Percentiles rank a stretch among this genome's conserved stretches.
These are phyloP conservation scores for Jamesozyma spencerorum DNA, from an alignment of 805 yeast genomes.

Conservation along the genomic window DNA sequence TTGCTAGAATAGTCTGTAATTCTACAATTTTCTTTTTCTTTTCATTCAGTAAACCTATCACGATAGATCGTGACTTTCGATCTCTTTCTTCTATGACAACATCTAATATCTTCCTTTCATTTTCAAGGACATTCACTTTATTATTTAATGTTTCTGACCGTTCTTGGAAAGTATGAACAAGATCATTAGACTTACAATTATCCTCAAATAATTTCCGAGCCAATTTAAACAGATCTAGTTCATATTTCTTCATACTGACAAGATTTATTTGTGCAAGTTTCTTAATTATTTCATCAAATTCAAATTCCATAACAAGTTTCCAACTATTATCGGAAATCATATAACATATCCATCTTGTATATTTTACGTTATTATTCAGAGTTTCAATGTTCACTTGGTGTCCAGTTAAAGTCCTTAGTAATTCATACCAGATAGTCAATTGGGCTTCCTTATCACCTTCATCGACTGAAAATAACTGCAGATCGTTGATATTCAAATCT, in stretches of 20 bases:
- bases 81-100: slow-evolving; percentile 16
- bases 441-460: background rate
- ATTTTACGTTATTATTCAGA: slow-evolving; percentile 5
- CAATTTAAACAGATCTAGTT: slow-evolving; percentile 21
- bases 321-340: slow-evolving; percentile 9
- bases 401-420: slow-evolving; percentile 15
- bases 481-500: slow-evolving; percentile 1
- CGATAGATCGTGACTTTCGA: slow-evolving; percentile 13
- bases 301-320: slow-evolving; percentile 15
- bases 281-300: slow-evolving; percentile 12
- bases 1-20: slow-evolving; percentile 9
- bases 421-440: slow-evolving; percentile 19
- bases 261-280: slow-evolving; percentile 18
- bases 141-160: background rate
- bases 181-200: slow-evolving; percentile 11
- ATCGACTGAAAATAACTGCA: slow-evolving; percentile 10
- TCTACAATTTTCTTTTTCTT: slow-evolving; percentile 20
- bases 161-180: background rate
- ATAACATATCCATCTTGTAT: slow-evolving; percentile 14
- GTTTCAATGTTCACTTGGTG: slow-evolving; percentile 7
- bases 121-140: slow-evolving; percentile 3
- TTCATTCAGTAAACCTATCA: slow-evolving; percentile 20
- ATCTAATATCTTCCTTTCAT: slow-evolving; percentile 11
- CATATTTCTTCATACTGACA: slow-evolving; percentile 9
- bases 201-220: slow-evolving; percentile 12